Evolutionary conservation across 371 early-diverging fungal species (phyloP).

Genomic region (Pancytospora philotis): DNA sequence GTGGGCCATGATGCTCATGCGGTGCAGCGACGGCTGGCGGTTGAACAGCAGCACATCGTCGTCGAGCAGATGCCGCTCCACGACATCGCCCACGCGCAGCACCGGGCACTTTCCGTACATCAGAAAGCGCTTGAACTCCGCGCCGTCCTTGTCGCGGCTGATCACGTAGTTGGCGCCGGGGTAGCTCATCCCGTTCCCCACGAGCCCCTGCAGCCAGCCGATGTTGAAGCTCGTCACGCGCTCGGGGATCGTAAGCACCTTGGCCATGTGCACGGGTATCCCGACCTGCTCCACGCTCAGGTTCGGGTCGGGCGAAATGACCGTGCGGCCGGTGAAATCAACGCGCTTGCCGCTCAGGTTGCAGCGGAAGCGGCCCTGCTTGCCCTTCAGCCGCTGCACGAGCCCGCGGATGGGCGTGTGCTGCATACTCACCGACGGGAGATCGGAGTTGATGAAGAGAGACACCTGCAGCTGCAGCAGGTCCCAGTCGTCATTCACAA

Average conservation of each 20-base stretch:
- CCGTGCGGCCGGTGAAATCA: constrained; percentile 96
- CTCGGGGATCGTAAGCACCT: constrained; percentile 92
- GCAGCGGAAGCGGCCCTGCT: constrained; percentile 95
- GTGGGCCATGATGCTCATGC: constrained; percentile 99
- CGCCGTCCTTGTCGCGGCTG: constrained; percentile 82
- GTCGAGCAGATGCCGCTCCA: constrained; percentile 87
- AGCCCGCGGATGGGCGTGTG: constrained; percentile 88
- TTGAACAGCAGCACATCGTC: constrained; percentile 96
- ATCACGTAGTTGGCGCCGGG: constrained; percentile 98
- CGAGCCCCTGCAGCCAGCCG: constrained; percentile 70
- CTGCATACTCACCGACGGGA: constrained; percentile 84
- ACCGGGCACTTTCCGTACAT: constrained; percentile 71
- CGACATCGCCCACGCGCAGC: constrained; percentile 79
- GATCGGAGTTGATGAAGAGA: constrained; percentile 94
- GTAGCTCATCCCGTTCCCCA: constrained; percentile 87
- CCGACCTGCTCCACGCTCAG: constrained; percentile 92
- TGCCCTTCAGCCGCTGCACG: constrained; percentile 91
- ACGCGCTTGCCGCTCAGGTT: constrained; percentile 99
- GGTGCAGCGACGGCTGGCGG: constrained; percentile 97
- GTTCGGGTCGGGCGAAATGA: constrained; percentile 97
- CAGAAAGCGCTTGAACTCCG: constrained; percentile 80
- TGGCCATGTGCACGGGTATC: constrained; percentile 90
- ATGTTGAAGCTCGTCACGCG: constrained; percentile 90
- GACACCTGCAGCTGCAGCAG: constrained; percentile 92
- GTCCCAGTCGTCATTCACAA: constrained; percentile 81